Base-by-base conservation (phyloP, 148 eudicot species). In the Arbutus unedo region DNA sequence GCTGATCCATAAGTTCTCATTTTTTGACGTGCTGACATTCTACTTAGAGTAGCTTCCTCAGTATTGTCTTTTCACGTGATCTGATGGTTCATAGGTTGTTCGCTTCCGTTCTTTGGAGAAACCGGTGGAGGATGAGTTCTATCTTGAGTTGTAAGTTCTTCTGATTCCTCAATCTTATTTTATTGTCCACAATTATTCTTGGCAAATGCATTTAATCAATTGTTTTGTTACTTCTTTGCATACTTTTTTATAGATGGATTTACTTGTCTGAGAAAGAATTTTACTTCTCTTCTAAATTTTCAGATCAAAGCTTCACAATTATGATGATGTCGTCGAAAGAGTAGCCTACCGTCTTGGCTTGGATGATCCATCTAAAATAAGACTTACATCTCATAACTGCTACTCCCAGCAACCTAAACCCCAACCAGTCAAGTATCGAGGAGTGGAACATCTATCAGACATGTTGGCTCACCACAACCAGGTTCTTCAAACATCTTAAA, bases 351-450 rank as follows among this genome's bases (percentile, higher is more conserved):
- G 72, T 80, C 87, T 96, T 82, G 91, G 93, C 74, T 53, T 96
- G 88, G 92, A 93, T 68, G 99, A 96, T 88, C 93, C 97, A 80
- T 91, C 98, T 55, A 96, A 93, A 84, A 92, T 96, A 82, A 89
- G 99, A 90, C 90, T 96, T 62, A 96, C 99, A 38, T 89, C 97
- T 85, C 98, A 96, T 75, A 94, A 94, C 83, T 91, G 95, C 84
- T 93, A 94, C 84, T 93, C 94, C 82, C 99, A 94, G 88, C 98
- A 94, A 90, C 98, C 99, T 38, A 96, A 90, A 80, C 95, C 99
- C 57, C 91, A 88, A 47, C 87, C 90, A 60, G 89, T 96, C 76
- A 93, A 91, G 84, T 96, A 93, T 75, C 88, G 93, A 83, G 92
- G 89, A 23, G 89, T 84, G 7, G 95, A 93, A 25, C 94, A 83